These are phyloP conservation scores for Hygrophorus russula DNA, from an alignment of 768 basidiomycete genomes.

Conservation along the genomic window DNA sequence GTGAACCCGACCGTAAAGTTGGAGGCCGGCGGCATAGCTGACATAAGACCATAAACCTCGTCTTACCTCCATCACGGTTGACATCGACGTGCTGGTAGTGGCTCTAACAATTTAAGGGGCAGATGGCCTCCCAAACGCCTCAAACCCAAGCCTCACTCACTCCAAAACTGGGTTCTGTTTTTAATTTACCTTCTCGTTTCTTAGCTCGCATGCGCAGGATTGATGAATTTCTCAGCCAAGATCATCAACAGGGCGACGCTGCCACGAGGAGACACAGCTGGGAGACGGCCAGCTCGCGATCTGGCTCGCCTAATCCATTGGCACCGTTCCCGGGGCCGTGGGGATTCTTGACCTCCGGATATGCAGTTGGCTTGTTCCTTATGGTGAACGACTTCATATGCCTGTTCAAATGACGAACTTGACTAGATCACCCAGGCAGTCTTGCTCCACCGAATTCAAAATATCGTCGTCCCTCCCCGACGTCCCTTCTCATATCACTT, in stretches of 20 bases:
- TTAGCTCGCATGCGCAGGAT: constrained; percentile 27
- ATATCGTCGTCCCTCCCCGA: constrained; percentile 62
- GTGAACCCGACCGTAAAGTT: too few relatives aligned
- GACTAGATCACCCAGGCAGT: constrained; percentile 37
- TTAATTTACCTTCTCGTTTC: constrained; percentile 29
- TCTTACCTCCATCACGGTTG: too few relatives aligned
- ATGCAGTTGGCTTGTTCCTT: constrained; percentile 52
- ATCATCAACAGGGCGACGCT: constrained; percentile 10
- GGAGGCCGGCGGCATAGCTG: too few relatives aligned
- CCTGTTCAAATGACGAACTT: background rate
- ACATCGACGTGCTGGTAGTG: too few relatives aligned
- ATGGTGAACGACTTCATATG: constrained; percentile 34
- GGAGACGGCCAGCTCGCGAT: constrained; percentile 4
- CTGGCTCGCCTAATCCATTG: constrained; percentile 8
- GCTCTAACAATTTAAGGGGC: background rate
- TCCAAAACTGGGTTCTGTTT: constrained; percentile 36
- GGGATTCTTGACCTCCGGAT: constrained; percentile 66
- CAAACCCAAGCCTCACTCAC: constrained; percentile 16
- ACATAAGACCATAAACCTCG: too few relatives aligned
- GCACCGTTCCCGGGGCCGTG: constrained; percentile 45
- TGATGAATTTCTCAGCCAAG: constrained; percentile 15
- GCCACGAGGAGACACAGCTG: constrained; percentile 5
- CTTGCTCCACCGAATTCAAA: constrained; percentile 65
- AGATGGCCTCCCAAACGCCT: constrained; percentile 9
- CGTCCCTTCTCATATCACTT: constrained; percentile 8